phyloP scores from a whole-genome alignment of 169 alveolate species.

The Theileria annulata region DNA sequence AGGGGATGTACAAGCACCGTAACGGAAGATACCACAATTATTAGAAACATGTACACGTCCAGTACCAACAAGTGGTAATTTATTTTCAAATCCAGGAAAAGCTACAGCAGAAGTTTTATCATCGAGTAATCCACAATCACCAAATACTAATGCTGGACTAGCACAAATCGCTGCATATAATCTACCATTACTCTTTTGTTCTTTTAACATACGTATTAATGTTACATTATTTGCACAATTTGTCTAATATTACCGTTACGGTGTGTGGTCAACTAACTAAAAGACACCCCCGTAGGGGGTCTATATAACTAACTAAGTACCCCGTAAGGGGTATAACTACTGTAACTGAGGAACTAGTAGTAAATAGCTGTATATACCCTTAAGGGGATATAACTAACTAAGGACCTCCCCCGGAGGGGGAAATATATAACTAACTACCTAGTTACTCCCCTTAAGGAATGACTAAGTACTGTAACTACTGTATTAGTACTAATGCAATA shows the following conservation, averaged over 20 bases:
- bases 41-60: conserved; percentile 76
- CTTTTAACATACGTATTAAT: conserved; percentile 65
- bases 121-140: conserved; percentile 72
- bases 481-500: too few species aligned
- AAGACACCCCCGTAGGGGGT: too few species aligned
- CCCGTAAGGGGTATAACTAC: too few species aligned
- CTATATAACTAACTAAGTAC: too few species aligned
- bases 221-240: conserved; percentile 49
- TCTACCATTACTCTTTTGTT: conserved; percentile 67
- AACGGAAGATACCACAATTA: conserved; percentile 64
- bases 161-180: conserved; percentile 81
- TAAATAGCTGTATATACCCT: too few species aligned
- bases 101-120: conserved; percentile 68
- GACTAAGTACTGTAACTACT: too few species aligned
- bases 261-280: background rate
- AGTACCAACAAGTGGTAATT: conserved; percentile 68
- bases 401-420: too few species aligned
- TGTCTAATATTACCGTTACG: too few species aligned
- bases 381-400: too few species aligned
- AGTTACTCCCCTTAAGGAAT: too few species aligned
- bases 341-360: background rate
- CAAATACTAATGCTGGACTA: conserved; percentile 75
- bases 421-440: too few species aligned
- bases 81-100: conserved; percentile 74
- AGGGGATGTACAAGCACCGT: background rate